A percentile compares a stretch with the other conserved stretches of the same genome.
Conservation (phyloP, 2,329 filamentous ascomycete species). For the Setomelanomma holmii region DNA sequence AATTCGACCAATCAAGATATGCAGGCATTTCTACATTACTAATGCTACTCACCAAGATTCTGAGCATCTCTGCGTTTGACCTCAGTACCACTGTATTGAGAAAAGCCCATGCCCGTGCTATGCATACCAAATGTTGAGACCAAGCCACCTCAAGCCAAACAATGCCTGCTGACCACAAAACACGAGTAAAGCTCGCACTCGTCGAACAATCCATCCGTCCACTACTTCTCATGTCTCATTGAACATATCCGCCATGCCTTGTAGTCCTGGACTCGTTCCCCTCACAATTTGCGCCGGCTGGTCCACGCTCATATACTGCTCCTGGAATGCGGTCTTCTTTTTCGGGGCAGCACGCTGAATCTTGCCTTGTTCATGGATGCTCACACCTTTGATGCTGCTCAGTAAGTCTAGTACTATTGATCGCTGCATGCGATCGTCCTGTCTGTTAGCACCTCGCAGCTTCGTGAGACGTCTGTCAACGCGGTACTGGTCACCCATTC, state of each 20-base stretch:
- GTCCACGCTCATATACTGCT: conserved; percentile 54
- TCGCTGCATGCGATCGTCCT: conserved; percentile 75
- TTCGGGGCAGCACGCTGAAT: conserved; percentile 58
- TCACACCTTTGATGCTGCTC: conserved; percentile 85
- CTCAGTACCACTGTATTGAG: neutral
- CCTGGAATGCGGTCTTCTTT: conserved; percentile 43
- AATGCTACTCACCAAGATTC: neutral
- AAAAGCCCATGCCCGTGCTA: neutral
- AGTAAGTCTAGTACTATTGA: conserved; percentile 83
- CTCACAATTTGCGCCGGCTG: conserved; percentile 44
- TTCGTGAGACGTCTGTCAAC: conserved; percentile 63
- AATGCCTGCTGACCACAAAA: no score
- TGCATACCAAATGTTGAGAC: neutral
- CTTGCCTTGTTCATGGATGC: conserved; percentile 91
- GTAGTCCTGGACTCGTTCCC: conserved; percentile 51
- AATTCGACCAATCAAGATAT: neutral
- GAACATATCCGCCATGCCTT: conserved; percentile 56
- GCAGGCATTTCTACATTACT: neutral
- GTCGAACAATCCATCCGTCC: no score
- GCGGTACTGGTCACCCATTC: conserved; percentile 68
- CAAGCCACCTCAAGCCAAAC: neutral
- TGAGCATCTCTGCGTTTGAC: neutral
- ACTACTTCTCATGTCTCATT: conserved; percentile 8
- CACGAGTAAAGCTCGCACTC: no score
- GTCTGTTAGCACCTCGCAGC: conserved; percentile 53